Base-by-base conservation (phyloP, 108 stramenopile species). In the Thalassiosira profunda region DNA sequence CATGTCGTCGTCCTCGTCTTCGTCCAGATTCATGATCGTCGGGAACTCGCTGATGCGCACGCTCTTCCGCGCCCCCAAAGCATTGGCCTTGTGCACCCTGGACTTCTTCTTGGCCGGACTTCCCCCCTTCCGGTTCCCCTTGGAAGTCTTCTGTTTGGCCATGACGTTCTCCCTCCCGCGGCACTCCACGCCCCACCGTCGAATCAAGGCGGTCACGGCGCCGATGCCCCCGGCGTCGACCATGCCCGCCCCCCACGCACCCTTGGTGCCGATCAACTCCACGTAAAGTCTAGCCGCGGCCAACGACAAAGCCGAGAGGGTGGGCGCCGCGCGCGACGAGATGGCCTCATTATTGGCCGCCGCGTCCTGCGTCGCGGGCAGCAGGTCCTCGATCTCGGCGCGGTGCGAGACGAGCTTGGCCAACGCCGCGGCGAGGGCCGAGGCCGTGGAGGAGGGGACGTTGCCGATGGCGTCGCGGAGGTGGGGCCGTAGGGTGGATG, bases 211-310 rank as follows among this genome's bases (percentile, higher is more conserved):
- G 0, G 76, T 29, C 70, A 95, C 35, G 8, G 77, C 72, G 10
- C 75, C 77, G 5, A 92, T 28, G 21, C 84, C 79, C 4, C 83
- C 80, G 0, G 84, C 57, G 53, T 89, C 88, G 1, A 95, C 67
- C 25, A 95, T 60, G 1, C 91, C 90, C 31, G 81, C 76, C 1
- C 85, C 90, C 69, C 86, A 81, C 5, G 89, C 84, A 18, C 91
- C 93, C 15, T 76, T 70, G 12, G 76, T 64, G 3, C 71, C 74
- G 1, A 90, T 33, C 23, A 92, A 57, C 31, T 75, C 42, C 3
- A 83, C 84, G 55, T 92, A 95, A 7, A 89, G 40, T 31, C 38
- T 38, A 1, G 86, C 84, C 9, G 90, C 86, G 0, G 66, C 36
- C 35, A 89, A 29, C 18, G 71, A 44, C 3, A 73, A 56, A 2